Percentiles rank a stretch among this genome's conserved stretches.
phyloP scores from a whole-genome alignment of 1,139 yeast species.

The Lodderomyces orthopsilosis region DNA sequence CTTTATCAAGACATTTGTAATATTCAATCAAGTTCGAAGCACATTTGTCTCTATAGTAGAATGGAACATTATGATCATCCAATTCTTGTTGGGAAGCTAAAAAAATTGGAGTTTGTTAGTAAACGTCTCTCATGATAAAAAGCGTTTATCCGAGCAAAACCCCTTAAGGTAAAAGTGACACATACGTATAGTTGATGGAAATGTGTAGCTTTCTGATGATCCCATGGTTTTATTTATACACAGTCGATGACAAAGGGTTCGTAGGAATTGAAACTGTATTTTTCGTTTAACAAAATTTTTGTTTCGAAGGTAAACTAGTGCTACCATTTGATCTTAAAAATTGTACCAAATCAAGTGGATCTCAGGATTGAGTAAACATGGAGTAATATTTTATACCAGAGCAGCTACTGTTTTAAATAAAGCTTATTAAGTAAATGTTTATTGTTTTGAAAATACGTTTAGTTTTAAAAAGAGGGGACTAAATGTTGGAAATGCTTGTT shows the following conservation, averaged over 20 bases:
- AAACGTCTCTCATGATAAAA: too few species aligned
- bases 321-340: neutral
- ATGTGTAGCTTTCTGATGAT: slow-evolving; percentile 19
- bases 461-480: too few species aligned
- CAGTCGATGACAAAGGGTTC: neutral
- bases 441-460: too few species aligned
- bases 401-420: too few species aligned
- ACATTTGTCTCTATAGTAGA: slow-evolving; percentile 47
- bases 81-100: slow-evolving; percentile 35
- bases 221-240: slow-evolving; percentile 1
- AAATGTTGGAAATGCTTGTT: too few species aligned
- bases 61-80: slow-evolving; percentile 45
- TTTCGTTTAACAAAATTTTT: neutral
- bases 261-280: neutral
- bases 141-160: neutral
- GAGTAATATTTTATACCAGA: too few species aligned
- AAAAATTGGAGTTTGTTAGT: slow-evolving; percentile 10
- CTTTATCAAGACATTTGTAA: slow-evolving; percentile 48
- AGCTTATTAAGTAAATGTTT: too few species aligned
- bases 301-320: neutral
- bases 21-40: slow-evolving; percentile 46
- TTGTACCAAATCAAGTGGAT: too few species aligned
- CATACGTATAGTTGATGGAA: slow-evolving; percentile 26
- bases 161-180: slow-evolving; percentile 4
- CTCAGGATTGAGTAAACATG: too few species aligned